Evolutionary conservation across 176 grass and related monocot species (phyloP).

Genomic region (Oryza longistaminata): DNA sequence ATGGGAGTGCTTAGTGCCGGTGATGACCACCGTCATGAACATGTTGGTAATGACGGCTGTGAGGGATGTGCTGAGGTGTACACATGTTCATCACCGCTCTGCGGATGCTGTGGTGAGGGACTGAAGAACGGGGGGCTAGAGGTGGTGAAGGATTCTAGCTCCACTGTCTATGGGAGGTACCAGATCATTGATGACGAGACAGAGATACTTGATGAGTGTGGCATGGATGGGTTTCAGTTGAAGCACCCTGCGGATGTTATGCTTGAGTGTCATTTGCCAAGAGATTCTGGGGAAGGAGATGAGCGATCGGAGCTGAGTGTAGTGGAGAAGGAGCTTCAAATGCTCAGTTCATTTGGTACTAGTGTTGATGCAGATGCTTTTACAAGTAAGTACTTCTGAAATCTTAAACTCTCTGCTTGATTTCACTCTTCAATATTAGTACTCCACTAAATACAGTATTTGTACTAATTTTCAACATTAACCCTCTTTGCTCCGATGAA

Average conservation of each 20-base stretch:
- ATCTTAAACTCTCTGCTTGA: neutral
- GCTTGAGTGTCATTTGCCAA: conserved; percentile 43
- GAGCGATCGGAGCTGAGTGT: conserved; percentile 40
- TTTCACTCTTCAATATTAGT: neutral
- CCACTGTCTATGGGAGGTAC: conserved; percentile 76
- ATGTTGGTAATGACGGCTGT: conserved; percentile 36
- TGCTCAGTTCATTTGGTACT: conserved; percentile 53
- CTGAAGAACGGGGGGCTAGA: conserved; percentile 35
- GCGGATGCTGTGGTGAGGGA: conserved; percentile 62
- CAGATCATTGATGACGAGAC: conserved; percentile 91
- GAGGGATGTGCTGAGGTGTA: conserved; percentile 65
- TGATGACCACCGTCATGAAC: conserved; percentile 37
- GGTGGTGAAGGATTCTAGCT: conserved; percentile 46
- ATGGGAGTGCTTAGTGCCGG: conserved; percentile 24
- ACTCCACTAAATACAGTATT: conserved; percentile 4
- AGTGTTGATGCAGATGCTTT: conserved; percentile 13
- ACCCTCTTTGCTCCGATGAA: neutral
- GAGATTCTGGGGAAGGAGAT: conserved; percentile 24
- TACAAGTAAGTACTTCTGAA: conserved; percentile 40
- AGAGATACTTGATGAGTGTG: conserved; percentile 76
- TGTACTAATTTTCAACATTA: conserved; percentile 15
- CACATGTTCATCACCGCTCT: conserved; percentile 67
- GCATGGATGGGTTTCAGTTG: conserved; percentile 44
- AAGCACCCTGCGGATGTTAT: conserved; percentile 41
- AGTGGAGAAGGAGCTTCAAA: conserved; percentile 60